Conservation (phyloP, 495 filamentous ascomycete species). For the Clohesyomyces aquaticus region DNA sequence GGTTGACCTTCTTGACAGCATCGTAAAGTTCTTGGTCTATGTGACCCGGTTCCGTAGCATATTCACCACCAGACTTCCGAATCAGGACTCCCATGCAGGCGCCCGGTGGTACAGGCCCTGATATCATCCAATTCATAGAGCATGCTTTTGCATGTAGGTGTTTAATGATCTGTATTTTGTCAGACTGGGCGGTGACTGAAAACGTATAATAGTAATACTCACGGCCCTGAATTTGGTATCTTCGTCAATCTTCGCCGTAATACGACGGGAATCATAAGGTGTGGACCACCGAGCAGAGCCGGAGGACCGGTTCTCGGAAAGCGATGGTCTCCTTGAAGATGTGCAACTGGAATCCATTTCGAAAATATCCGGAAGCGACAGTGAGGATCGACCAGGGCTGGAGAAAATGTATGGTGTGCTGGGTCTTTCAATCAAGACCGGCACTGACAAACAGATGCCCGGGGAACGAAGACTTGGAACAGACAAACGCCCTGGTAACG, state of each 20-base stretch:
- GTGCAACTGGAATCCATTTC: not conserved
- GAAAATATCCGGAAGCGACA: not conserved
- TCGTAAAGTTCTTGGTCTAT: slow-evolving; percentile 5
- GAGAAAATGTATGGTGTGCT: not conserved
- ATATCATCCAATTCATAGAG: slow-evolving; percentile 21
- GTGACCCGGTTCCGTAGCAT: not conserved
- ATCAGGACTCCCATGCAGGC: slow-evolving; percentile 12
- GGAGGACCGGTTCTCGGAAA: slow-evolving; percentile 12
- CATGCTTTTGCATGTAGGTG: slow-evolving; percentile 18
- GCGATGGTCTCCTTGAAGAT: slow-evolving; percentile 13
- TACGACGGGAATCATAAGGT: slow-evolving; percentile 1
- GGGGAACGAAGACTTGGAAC: not conserved
- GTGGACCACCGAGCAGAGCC: slow-evolving; percentile 4
- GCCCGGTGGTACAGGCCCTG: slow-evolving; percentile 10
- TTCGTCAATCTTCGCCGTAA: slow-evolving; percentile 17
- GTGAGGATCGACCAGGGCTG: not conserved
- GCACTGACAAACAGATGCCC: not conserved
- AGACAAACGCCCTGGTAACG: not conserved
- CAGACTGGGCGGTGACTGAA: not conserved
- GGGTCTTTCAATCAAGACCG: not conserved
- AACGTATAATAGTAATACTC: not conserved
- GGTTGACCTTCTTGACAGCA: slow-evolving; percentile 16
- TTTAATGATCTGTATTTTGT: slow-evolving; percentile 5
- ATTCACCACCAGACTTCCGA: slow-evolving; percentile 12
- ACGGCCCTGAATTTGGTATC: slow-evolving; percentile 15